phyloP scores from a whole-genome alignment of 148 eudicot species.

The Vaccinium corymbosum region DNA sequence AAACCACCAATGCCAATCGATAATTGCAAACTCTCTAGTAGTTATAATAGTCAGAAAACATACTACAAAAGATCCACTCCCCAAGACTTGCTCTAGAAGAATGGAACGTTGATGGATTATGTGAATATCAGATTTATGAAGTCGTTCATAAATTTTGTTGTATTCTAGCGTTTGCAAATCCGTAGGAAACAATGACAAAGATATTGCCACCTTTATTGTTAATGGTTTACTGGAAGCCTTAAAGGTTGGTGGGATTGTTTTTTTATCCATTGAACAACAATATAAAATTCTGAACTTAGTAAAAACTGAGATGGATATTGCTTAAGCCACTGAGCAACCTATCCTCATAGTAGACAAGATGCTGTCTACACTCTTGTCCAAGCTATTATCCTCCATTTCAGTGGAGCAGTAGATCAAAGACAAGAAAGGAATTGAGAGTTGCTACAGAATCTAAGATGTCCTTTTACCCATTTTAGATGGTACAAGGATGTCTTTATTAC shows the following conservation, averaged over 20 bases:
- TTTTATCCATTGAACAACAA: background rate
- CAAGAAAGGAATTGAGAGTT: background rate
- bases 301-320: background rate
- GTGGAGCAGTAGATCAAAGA: too few relatives aligned
- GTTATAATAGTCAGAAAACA: too few relatives aligned
- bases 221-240: background rate
- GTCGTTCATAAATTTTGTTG: background rate
- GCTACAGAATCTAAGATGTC: background rate
- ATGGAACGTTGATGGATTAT: too few relatives aligned
- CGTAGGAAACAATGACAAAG: background rate
- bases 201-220: background rate
- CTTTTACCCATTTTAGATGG: background rate
- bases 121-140: background rate
- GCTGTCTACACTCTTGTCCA: background rate
- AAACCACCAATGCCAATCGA: too few relatives aligned
- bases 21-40: too few relatives aligned
- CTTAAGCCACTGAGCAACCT: too few relatives aligned
- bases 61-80: too few relatives aligned
- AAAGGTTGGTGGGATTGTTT: background rate
- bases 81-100: background rate
- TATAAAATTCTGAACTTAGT: background rate
- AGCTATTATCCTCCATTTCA: background rate
- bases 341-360: background rate
- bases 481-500: background rate
- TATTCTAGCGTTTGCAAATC: background rate